Evolutionary conservation across 2,329 filamentous ascomycete genomes (phyloP).

Genomic region (Boeremia exigua): DNA sequence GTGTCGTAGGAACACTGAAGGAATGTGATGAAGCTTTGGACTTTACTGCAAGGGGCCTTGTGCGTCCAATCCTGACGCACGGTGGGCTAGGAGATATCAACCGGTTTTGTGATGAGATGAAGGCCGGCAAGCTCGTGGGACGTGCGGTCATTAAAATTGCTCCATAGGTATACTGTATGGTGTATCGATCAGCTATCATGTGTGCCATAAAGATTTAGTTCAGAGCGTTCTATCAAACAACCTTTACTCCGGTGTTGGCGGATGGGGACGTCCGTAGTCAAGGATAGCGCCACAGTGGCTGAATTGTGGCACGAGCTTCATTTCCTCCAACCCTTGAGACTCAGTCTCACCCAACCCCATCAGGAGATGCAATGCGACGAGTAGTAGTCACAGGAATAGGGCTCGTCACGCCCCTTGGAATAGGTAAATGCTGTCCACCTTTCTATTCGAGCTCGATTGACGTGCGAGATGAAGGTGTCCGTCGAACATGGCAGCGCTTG

Average conservation of each 20-base stretch:
- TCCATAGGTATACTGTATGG: slow-evolving; percentile 3
- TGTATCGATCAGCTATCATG: too few relatives aligned
- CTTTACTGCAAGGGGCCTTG: slow-evolving; percentile 52
- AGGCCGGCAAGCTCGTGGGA: slow-evolving; percentile 49
- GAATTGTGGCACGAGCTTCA: slow-evolving; percentile 14
- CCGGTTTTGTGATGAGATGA: slow-evolving; percentile 49
- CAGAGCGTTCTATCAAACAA: too few relatives aligned
- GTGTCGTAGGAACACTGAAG: slow-evolving; percentile 52
- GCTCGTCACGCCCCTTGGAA: slow-evolving; percentile 71
- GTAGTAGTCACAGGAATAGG: slow-evolving; percentile 59
- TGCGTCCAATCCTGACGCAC: slow-evolving; percentile 49
- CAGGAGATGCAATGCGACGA: slow-evolving; percentile 55
- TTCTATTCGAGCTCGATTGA: background rate
- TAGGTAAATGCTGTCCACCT: slow-evolving; percentile 57
- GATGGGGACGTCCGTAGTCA: too few relatives aligned
- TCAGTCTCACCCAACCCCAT: slow-evolving; percentile 25
- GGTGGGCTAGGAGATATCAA: slow-evolving; percentile 50
- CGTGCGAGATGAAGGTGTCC: slow-evolving; percentile 61
- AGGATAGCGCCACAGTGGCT: slow-evolving; percentile 20
- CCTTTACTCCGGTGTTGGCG: too few relatives aligned
- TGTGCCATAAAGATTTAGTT: too few relatives aligned
- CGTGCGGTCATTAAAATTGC: slow-evolving; percentile 52
- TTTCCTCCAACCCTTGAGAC: background rate
- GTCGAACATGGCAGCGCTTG: slow-evolving; percentile 80
- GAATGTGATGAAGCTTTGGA: slow-evolving; percentile 56